Percentiles rank a stretch among this genome's conserved stretches.
Evolutionary conservation across 768 basidiomycete genomes (phyloP).

Genomic region (Agaricus subrufescens): DNA sequence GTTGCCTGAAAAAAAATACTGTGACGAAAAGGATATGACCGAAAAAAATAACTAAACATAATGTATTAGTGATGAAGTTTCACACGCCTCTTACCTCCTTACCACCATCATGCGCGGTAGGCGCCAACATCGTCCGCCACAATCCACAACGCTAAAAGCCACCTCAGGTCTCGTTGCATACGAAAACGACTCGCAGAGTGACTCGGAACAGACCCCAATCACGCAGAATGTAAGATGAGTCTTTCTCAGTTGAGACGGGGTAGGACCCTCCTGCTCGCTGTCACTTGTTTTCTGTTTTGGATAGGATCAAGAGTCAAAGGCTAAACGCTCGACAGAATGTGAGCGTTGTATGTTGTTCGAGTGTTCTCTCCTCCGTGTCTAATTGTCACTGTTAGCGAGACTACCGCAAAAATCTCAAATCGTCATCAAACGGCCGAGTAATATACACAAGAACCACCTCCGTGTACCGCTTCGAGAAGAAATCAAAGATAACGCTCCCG

Average conservation of each 20-base stretch:
- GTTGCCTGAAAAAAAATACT: too few species aligned
- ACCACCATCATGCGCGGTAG: constrained; percentile 22
- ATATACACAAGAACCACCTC: constrained; percentile 42
- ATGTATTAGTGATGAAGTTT: too few species aligned
- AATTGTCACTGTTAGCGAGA: constrained; percentile 24
- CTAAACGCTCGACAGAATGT: constrained; percentile 39
- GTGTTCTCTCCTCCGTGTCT: constrained; percentile 10
- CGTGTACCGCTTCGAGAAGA: constrained; percentile 49
- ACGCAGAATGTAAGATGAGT: constrained; percentile 62
- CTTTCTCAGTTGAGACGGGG: constrained; percentile 25
- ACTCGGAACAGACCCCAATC: constrained; percentile 40
- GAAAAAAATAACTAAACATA: too few species aligned
- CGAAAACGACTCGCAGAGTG: constrained; percentile 60
- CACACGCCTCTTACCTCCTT: neutral
- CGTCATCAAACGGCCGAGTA: constrained; percentile 50
- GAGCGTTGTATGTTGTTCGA: constrained; percentile 13
- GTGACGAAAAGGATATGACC: too few species aligned
- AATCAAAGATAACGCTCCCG: constrained; percentile 14
- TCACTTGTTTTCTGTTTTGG: constrained; percentile 44
- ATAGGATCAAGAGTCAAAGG: constrained; percentile 57
- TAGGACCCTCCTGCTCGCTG: constrained; percentile 67
- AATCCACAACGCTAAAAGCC: neutral
- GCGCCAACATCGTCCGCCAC: neutral
- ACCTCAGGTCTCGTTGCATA: constrained; percentile 55
- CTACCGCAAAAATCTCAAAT: constrained; percentile 49